Percentiles rank a stretch among this genome's conserved stretches.
Conservation (phyloP, 2,329 filamentous ascomycete genomes). For the Colletotrichum sp. region DNA sequence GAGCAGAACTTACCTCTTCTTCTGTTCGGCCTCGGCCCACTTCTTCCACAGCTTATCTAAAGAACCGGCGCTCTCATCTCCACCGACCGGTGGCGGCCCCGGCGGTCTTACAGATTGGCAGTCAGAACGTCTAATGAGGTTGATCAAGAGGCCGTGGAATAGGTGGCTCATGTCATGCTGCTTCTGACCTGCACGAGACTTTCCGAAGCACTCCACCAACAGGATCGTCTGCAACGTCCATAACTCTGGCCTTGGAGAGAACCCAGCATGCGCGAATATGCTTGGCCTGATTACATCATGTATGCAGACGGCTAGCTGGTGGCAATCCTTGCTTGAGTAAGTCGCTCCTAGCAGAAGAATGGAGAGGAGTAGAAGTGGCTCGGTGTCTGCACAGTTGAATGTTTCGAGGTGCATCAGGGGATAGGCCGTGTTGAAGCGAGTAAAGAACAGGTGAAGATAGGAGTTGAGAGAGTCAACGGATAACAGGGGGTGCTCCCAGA, state of each 20-base stretch:
- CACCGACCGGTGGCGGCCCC: constrained; percentile 22
- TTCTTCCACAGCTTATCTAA: constrained; percentile 53
- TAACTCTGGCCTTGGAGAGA: constrained; percentile 62
- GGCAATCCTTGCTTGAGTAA: constrained; percentile 62
- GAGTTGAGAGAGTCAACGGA: constrained; percentile 55
- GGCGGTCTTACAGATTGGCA: constrained; percentile 36
- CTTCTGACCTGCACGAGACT: constrained; percentile 65
- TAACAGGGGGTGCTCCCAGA: constrained; percentile 55
- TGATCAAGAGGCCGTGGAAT: constrained; percentile 44
- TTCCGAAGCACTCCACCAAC: constrained; percentile 69
- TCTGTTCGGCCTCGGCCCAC: constrained; percentile 62
- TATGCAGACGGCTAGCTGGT: constrained; percentile 65
- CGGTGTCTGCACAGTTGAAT: constrained; percentile 54
- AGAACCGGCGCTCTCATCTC: constrained; percentile 37
- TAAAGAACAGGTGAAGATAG: constrained; percentile 66
- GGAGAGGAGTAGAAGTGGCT: constrained; percentile 58
- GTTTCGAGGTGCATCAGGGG: constrained; percentile 64
- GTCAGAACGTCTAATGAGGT: constrained; percentile 41
- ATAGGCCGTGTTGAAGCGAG: constrained; percentile 64
- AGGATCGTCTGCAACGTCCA: constrained; percentile 68
- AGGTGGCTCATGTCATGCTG: constrained; percentile 69
- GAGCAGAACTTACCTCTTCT: constrained; percentile 53
- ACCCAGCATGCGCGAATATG: constrained; percentile 62
- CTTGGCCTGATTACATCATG: constrained; percentile 64
- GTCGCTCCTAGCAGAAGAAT: constrained; percentile 66